These are phyloP conservation scores for Sarcodon sp. DNA, from an alignment of 768 basidiomycete genomes.

Conservation along the genomic window DNA sequence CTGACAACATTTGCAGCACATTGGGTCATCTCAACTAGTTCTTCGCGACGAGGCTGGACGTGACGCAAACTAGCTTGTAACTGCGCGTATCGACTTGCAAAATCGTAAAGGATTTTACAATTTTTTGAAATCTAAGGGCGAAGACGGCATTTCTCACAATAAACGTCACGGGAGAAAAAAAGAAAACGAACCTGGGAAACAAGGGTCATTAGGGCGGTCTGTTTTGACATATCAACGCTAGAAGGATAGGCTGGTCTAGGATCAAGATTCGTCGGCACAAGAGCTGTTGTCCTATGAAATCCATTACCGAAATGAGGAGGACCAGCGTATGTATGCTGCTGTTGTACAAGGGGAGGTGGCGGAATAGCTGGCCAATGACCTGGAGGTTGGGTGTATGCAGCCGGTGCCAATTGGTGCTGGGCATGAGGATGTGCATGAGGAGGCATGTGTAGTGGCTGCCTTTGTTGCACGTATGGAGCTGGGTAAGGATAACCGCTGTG, in stretches of 20 bases:
- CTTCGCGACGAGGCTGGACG: constrained; percentile 36
- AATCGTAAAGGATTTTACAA: constrained; percentile 46
- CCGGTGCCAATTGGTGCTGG: not conserved
- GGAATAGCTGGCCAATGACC: constrained; percentile 12
- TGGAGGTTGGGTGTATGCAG: constrained; percentile 9
- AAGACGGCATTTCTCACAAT: not conserved
- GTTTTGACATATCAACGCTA: constrained; percentile 22
- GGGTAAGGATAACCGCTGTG: constrained; percentile 11
- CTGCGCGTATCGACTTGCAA: constrained; percentile 47
- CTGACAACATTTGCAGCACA: constrained; percentile 55
- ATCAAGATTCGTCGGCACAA: constrained; percentile 30
- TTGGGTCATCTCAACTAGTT: constrained; percentile 59
- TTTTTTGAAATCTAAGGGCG: constrained; percentile 41
- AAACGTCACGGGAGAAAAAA: not conserved
- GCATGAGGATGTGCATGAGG: constrained; percentile 4
- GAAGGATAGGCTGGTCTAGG: constrained; percentile 21
- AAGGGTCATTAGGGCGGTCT: constrained; percentile 12
- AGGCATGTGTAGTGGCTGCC: constrained; percentile 10
- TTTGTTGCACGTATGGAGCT: constrained; percentile 9
- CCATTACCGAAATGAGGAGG: constrained; percentile 1
- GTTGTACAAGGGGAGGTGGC: constrained; percentile 5
- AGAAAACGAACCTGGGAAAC: constrained; percentile 27
- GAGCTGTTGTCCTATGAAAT: constrained; percentile 23
- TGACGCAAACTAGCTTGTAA: constrained; percentile 31
- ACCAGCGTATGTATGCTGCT: constrained; percentile 2